A percentile compares a stretch with the other conserved stretches of the same genome.
Evolutionary conservation across 2,329 filamentous ascomycete genomes (phyloP).

Genomic region (Pestalotiopsis sp.): DNA sequence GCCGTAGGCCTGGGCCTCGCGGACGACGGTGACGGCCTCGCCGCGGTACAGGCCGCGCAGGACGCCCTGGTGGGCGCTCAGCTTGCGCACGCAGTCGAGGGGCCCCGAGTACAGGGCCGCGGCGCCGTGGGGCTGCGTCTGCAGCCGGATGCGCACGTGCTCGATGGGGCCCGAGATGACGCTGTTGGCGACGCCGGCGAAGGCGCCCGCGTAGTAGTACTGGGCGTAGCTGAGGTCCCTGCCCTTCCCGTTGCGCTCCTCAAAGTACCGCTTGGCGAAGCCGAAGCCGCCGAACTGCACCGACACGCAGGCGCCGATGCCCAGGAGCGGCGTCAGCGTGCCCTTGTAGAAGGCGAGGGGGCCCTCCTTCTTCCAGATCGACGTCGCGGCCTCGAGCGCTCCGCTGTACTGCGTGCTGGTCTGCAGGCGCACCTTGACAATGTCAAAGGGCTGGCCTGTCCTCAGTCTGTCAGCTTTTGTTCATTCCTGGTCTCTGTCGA

Average conservation of each 20-base stretch:
- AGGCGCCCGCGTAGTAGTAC: slow-evolving; percentile 89
- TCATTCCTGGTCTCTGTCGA: not conserved
- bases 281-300: slow-evolving; percentile 98
- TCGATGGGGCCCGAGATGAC: slow-evolving; percentile 90
- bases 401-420: slow-evolving; percentile 81
- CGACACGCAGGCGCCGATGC: slow-evolving; percentile 97
- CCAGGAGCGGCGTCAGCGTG: slow-evolving; percentile 89
- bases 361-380: slow-evolving; percentile 88
- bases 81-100: slow-evolving; percentile 86
- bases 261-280: slow-evolving; percentile 83
- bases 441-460: slow-evolving; percentile 76
- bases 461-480: slow-evolving; percentile 16
- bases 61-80: slow-evolving; percentile 69
- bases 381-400: slow-evolving; percentile 77
- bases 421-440: slow-evolving; percentile 96
- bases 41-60: slow-evolving; percentile 83
- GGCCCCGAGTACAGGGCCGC: slow-evolving; percentile 80
- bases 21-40: slow-evolving; percentile 79
- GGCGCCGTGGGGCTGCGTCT: slow-evolving; percentile 91
- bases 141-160: slow-evolving; percentile 92
- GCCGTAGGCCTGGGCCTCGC: slow-evolving; percentile 94
- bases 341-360: slow-evolving; percentile 93
- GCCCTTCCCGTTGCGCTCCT: slow-evolving; percentile 66
- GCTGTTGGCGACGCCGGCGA: slow-evolving; percentile 89
- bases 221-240: slow-evolving; percentile 73